A percentile compares a stretch with the other conserved stretches of the same genome.
phyloP scores from a whole-genome alignment of 2,329 filamentous ascomycete species.

The Laburnicola sp. region DNA sequence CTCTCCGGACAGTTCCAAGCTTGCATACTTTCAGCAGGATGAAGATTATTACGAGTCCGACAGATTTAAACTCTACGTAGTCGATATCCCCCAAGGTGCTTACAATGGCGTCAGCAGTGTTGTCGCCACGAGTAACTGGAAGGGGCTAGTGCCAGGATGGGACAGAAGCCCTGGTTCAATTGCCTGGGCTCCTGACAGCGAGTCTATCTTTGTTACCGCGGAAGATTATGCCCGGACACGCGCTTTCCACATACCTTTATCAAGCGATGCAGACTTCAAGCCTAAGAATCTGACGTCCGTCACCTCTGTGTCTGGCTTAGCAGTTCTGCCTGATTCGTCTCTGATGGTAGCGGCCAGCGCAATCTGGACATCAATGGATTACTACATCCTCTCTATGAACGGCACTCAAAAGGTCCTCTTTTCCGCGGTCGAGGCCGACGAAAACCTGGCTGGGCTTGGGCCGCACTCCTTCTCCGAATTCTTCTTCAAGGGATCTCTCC shows the following conservation, averaged over 20 bases:
- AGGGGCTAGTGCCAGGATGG: constrained; percentile 31
- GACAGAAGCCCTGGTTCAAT: constrained; percentile 36
- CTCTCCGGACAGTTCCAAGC: constrained; percentile 68
- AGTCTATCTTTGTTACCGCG: constrained; percentile 39
- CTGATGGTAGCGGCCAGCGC: constrained; percentile 47
- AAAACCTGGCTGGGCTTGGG: constrained; percentile 67
- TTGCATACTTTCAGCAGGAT: constrained; percentile 76
- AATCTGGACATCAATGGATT: constrained; percentile 40
- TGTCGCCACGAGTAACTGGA: constrained; percentile 36
- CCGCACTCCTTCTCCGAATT: constrained; percentile 67
- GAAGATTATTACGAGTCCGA: constrained; percentile 77
- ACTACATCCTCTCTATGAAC: constrained; percentile 29
- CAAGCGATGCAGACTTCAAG: constrained; percentile 55
- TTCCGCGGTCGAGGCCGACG: constrained; percentile 66
- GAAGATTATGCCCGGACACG: constrained; percentile 40
- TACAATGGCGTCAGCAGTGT: constrained; percentile 17
- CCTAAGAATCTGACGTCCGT: constrained; percentile 50
- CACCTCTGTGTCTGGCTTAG: constrained; percentile 46
- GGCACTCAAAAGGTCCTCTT: constrained; percentile 49
- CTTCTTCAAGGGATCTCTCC: constrained; percentile 68
- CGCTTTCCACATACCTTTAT: constrained; percentile 65
- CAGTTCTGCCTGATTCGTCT: constrained; percentile 62
- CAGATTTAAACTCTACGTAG: constrained; percentile 57
- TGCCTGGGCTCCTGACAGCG: constrained; percentile 37
- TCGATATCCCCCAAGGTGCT: constrained; percentile 25